These are phyloP conservation scores for Paramyrothecium sp. DNA, from an alignment of 2,329 filamentous ascomycete genomes.

Conservation along the genomic window DNA sequence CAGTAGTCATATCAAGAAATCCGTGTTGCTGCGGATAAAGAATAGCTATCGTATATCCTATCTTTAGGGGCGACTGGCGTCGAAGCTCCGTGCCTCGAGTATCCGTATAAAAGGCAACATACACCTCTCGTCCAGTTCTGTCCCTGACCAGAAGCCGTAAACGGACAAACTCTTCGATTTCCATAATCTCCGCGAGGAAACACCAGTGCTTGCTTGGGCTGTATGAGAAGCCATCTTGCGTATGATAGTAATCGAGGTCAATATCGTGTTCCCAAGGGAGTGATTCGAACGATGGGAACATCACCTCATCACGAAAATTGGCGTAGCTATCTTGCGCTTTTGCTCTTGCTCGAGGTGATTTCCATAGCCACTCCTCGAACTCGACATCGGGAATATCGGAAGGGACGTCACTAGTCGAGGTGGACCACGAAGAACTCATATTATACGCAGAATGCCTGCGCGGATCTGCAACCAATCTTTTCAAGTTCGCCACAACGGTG, in stretches of 20 bases:
- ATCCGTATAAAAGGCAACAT: background rate
- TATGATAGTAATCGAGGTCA: background rate
- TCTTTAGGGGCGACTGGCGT: background rate
- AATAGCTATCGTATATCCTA: background rate
- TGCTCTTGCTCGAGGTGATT: background rate
- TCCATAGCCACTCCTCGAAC: background rate
- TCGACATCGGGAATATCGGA: background rate
- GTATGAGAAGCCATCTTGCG: background rate
- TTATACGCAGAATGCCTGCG: too few relatives aligned
- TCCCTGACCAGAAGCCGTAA: background rate
- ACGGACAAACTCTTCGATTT: background rate
- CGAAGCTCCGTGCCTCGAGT: background rate
- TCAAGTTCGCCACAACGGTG: too few relatives aligned
- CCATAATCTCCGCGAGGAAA: background rate
- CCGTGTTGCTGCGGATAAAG: background rate
- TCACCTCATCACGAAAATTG: background rate
- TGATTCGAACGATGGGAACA: background rate
- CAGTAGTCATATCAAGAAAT: background rate
- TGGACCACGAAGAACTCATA: too few relatives aligned
- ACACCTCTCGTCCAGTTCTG: background rate
- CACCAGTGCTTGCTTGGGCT: background rate
- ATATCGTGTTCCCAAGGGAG: background rate
- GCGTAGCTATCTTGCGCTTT: background rate
- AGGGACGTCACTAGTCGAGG: background rate
- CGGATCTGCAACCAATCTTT: too few relatives aligned